These are phyloP conservation scores for Fusarium piperis DNA, from an alignment of 2,329 filamentous ascomycete genomes.

Conservation along the genomic window DNA sequence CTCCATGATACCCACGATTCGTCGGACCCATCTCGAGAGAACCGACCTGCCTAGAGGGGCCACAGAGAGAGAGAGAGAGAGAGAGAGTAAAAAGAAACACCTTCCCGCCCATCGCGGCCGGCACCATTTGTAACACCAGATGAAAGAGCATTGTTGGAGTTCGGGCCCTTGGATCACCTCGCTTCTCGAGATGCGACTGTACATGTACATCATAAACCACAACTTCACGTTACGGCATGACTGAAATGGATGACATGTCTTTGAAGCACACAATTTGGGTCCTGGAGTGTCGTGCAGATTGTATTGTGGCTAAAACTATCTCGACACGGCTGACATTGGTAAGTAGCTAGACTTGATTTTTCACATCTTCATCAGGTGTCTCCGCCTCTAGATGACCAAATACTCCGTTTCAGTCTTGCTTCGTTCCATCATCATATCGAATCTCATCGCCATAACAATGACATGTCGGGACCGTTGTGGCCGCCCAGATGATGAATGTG, in stretches of 20 bases:
- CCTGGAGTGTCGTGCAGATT: background rate
- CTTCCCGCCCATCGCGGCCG: background rate
- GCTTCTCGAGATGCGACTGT: conserved; percentile 34
- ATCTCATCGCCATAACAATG: background rate
- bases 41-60: conserved; percentile 13
- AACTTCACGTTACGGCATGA: conserved; percentile 18
- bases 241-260: conserved; percentile 3
- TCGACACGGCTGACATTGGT: background rate
- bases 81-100: background rate
- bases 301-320: background rate
- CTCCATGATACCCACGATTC: conserved; percentile 24
- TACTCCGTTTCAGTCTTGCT: background rate
- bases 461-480: background rate
- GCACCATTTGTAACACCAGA: conserved; percentile 44
- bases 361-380: conserved; percentile 2
- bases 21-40: conserved; percentile 1
- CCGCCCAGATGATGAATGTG: background rate
- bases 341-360: background rate
- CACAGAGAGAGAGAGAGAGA: conserved; percentile 7
- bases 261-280: conserved; percentile 2
- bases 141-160: conserved; percentile 45
- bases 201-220: conserved; percentile 40
- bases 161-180: conserved; percentile 34
- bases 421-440: background rate
- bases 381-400: conserved; percentile 4